phyloP scores from a whole-genome alignment of 257 asterid genomes.

The Gynochthodes officinalis region DNA sequence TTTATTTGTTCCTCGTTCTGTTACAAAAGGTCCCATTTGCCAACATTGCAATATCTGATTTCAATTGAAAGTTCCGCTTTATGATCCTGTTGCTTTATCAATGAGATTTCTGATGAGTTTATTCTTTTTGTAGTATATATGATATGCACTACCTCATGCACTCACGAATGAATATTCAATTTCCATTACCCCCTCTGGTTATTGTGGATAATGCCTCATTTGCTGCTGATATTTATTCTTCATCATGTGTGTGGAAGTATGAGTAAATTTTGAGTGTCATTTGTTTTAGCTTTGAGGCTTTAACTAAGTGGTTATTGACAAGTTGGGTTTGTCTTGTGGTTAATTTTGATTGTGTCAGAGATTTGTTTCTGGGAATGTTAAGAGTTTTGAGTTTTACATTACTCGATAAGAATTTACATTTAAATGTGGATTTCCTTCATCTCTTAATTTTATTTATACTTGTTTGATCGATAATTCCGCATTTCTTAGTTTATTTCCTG shows the following conservation, averaged over 20 bases:
- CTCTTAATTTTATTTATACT: not conserved
- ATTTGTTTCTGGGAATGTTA: no score
- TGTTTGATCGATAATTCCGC: not conserved
- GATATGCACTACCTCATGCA: not conserved
- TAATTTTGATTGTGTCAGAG: not conserved
- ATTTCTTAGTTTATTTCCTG: no score
- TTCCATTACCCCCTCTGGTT: no score
- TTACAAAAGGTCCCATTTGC: not conserved
- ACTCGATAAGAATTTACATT: no score
- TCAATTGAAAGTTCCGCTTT: not conserved
- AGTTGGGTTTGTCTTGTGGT: no score
- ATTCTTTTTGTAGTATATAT: not conserved
- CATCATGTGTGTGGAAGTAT: not conserved
- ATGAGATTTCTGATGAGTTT: not conserved
- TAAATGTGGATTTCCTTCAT: not conserved
- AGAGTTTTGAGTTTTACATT: no score
- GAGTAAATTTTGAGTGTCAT: not conserved
- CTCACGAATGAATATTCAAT: no score
- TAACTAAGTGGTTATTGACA: not conserved
- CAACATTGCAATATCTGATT: not conserved
- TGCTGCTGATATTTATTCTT: not conserved
- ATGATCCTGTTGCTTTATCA: not conserved
- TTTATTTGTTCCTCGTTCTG: not conserved
- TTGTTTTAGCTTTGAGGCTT: not conserved
- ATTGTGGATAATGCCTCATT: not conserved